Percentiles rank a stretch among this genome's conserved stretches.
Evolutionary conservation across 2,329 filamentous ascomycete species (phyloP).

Genomic region (Metarhizium guizhouense): DNA sequence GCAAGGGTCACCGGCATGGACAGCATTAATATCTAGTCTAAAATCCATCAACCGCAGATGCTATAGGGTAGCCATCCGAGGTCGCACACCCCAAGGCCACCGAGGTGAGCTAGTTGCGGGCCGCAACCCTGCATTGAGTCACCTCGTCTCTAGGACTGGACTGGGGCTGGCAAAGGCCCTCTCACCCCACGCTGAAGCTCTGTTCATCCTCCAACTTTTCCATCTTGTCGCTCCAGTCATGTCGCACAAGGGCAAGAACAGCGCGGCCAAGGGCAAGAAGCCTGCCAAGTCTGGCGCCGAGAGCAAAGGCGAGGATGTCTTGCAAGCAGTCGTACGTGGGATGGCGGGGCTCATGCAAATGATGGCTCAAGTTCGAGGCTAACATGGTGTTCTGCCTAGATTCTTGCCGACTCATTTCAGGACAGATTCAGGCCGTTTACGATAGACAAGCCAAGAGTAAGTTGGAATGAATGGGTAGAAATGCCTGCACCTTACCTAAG

Average conservation of each 20-base stretch:
- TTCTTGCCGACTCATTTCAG: conserved; percentile 92
- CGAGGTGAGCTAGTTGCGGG: background rate
- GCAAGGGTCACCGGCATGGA: background rate
- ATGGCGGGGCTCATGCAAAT: conserved; percentile 15
- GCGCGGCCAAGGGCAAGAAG: conserved; percentile 43
- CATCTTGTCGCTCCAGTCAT: conserved; percentile 19
- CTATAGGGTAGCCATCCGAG: background rate
- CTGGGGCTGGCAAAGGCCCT: background rate
- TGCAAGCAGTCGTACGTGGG: conserved; percentile 45
- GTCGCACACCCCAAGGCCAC: background rate
- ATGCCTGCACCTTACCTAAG: background rate
- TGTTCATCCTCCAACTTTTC: conserved; percentile 8
- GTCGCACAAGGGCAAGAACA: conserved; percentile 37
- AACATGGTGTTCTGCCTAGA: conserved; percentile 33
- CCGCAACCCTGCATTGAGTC: conserved; percentile 1
- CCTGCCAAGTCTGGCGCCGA: conserved; percentile 41
- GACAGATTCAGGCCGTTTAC: conserved; percentile 86
- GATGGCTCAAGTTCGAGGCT: conserved; percentile 10
- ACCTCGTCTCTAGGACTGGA: background rate
- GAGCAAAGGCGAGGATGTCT: conserved; percentile 47
- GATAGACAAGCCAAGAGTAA: conserved; percentile 74
- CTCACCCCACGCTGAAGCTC: background rate
- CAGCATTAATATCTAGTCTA: no score
- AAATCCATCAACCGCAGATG: background rate
- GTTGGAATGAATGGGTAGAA: background rate